These are phyloP conservation scores for Mitragyna speciosa DNA, from an alignment of 257 asterid genomes.

Conservation along the genomic window DNA sequence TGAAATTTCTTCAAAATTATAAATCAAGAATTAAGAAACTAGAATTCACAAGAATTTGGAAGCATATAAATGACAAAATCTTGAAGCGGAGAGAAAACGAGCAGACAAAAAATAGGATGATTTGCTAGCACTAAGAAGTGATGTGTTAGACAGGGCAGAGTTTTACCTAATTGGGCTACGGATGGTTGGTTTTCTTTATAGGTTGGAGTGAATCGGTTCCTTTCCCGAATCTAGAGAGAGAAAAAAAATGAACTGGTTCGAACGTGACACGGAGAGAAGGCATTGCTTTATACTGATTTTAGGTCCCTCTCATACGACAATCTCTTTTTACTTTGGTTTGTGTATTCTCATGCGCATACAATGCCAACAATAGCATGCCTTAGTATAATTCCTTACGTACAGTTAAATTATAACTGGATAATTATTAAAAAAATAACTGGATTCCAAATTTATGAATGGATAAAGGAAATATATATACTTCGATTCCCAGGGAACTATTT, in stretches of 20 bases:
- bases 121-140: background rate
- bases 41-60: background rate
- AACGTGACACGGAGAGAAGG: constrained; percentile 52
- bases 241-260: constrained; percentile 22
- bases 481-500: background rate
- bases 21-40: background rate
- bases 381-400: constrained; percentile 32
- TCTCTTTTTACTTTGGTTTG: constrained; percentile 32
- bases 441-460: background rate
- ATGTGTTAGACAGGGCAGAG: constrained; percentile 6
- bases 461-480: background rate
- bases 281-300: constrained; percentile 42
- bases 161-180: constrained; percentile 42
- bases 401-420: constrained; percentile 13
- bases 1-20: background rate
- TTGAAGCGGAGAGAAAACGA: background rate
- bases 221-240: constrained; percentile 44
- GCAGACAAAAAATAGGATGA: constrained; percentile 4
- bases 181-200: constrained; percentile 51
- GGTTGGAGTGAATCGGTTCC: constrained; percentile 45
- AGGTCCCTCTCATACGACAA: constrained; percentile 6
- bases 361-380: constrained; percentile 12
- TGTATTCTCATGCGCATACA: constrained; percentile 45
- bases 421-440: too few species aligned
- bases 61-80: background rate